Evolutionary conservation across 495 filamentous ascomycete genomes (phyloP), one percentile per base, ranked within the genome.

Genomic region (Barbatosphaeria neglecta): DNA sequence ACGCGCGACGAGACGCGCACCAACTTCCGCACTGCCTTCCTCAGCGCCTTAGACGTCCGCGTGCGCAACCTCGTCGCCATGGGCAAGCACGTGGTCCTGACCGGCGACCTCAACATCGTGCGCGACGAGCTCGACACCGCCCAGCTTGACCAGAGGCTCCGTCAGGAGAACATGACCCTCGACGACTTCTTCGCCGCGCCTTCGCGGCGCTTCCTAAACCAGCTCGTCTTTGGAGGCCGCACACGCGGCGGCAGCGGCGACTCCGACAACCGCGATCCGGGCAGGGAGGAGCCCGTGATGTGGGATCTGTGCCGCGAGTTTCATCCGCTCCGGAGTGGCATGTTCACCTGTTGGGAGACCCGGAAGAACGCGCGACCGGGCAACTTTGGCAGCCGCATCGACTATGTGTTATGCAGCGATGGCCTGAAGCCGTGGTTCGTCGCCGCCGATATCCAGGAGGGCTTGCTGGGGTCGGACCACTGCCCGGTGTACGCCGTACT

Each of bases 261-360:
- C 48, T n/a, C n/a, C n/a, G n/a, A n/a, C n/a, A 82, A 79, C 35
- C 75, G 83, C 41, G 87, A 94, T 45, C 70, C 77, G 48, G 82
- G 78, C 3, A 76, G 87, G 49, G 85, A 90, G 53, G 50, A 76
- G 27, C 80, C 89, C 3, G 76, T 89, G 8, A 68, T 98, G 48
- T 82, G 82, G 73, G 92, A 98, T 70, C 77, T 93, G 41, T 90
- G 86, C 60, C 74, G 92, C 47, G 79, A 77, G 22, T 92, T 90
- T 55, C 86, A 95, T 60, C 83, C 86, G 2, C 65, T 65, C 25
- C 78, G 92, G 6, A 70, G 69, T 47, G 88, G 90, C 39, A 98
- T 98, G 92, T 97, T 86, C 63, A 98, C 92, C 6, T 95, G 90
- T 59, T 90, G 89, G 89, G 86, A 94, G 48, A 82, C 84, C 46